phyloP scores from a whole-genome alignment of 805 yeast genomes.

The Candida yuanshanica region DNA sequence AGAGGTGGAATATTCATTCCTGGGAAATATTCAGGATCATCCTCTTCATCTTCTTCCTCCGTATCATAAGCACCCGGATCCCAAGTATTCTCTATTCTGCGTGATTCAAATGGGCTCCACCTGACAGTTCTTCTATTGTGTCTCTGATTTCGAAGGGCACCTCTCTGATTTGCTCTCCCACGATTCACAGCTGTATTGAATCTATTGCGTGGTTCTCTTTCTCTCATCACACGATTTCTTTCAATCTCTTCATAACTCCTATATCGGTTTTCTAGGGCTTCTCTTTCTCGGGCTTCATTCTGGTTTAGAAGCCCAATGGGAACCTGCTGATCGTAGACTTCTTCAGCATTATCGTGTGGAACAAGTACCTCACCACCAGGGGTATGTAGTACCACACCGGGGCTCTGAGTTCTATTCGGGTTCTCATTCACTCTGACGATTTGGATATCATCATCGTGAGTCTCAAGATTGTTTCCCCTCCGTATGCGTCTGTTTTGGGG shows the following conservation, averaged over 20 bases:
- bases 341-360: not conserved
- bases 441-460: conserved; percentile 7
- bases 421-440: conserved; percentile 1
- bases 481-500: conserved; percentile 13
- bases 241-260: not conserved
- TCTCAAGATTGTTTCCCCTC: not conserved
- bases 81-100: too few relatives aligned
- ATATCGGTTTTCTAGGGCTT: not conserved
- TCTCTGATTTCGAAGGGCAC: conserved; percentile 1
- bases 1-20: conserved; percentile 1
- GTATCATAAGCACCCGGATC: not conserved
- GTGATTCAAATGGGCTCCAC: too few relatives aligned
- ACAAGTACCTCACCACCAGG: conserved; percentile 8
- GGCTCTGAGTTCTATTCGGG: not conserved
- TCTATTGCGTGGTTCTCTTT: not conserved
- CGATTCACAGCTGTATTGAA: not conserved
- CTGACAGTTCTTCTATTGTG: too few relatives aligned
- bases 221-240: not conserved
- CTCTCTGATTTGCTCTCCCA: not conserved
- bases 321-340: conserved; percentile 1
- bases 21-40: conserved; percentile 9
- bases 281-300: not conserved
- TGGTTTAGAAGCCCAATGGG: not conserved
- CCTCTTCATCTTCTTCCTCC: conserved; percentile 9
- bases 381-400: conserved; percentile 4